Evolutionary conservation across 2,329 filamentous ascomycete genomes (phyloP).

Genomic region (Alternaria triticimaculans): DNA sequence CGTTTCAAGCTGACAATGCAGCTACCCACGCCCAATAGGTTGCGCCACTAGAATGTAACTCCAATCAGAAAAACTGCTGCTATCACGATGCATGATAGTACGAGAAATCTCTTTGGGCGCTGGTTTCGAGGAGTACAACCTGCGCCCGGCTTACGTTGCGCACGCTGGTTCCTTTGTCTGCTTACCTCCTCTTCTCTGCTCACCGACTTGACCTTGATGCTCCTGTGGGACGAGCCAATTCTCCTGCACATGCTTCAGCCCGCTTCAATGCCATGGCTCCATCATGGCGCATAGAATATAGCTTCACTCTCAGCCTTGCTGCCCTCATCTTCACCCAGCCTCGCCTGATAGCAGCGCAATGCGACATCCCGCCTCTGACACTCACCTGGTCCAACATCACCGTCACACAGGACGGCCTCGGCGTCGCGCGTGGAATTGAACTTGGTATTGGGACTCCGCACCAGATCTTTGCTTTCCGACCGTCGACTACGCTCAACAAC

Average conservation of each 20-base stretch:
- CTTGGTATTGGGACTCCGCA: slow-evolving; percentile 14
- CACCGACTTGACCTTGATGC: neutral
- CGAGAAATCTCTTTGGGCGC: neutral
- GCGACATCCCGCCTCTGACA: slow-evolving; percentile 11
- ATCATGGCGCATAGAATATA: neutral
- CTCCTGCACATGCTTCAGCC: neutral
- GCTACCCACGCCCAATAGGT: neutral
- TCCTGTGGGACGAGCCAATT: neutral
- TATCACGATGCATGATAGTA: slow-evolving; percentile 1
- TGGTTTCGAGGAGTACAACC: neutral
- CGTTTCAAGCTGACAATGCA: slow-evolving; percentile 1
- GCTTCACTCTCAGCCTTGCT: neutral
- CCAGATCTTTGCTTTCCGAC: slow-evolving; percentile 17
- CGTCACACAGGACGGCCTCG: slow-evolving; percentile 16
- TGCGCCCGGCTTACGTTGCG: neutral
- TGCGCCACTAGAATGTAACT: neutral
- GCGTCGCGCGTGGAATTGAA: slow-evolving; percentile 17
- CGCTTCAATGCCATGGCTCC: neutral
- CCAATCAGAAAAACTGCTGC: neutral
- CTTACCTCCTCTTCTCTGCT: neutral
- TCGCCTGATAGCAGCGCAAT: slow-evolving; percentile 1
- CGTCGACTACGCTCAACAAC: slow-evolving; percentile 16
- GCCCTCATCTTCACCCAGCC: neutral
- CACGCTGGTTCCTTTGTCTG: neutral
- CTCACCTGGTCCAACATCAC: slow-evolving; percentile 15